These are phyloP conservation scores for Arachis stenosperma DNA, from an alignment of 306 rosid genomes.

Conservation along the genomic window DNA sequence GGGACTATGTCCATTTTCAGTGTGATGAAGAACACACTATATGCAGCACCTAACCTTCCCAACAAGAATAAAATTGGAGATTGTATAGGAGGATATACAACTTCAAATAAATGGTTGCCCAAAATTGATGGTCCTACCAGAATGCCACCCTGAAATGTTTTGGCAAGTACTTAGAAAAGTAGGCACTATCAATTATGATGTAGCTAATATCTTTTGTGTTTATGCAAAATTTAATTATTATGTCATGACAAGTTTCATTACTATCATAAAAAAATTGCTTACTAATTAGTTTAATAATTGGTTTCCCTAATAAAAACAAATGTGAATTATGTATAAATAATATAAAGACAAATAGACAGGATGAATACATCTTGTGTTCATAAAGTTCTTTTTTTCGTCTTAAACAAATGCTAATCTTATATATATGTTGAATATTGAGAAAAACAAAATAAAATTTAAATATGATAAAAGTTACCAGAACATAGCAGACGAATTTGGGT, in stretches of 20 bases:
- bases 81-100: conserved; percentile 28
- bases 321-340: too few species aligned
- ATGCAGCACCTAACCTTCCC: not conserved
- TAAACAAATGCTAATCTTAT: too few species aligned
- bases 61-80: not conserved
- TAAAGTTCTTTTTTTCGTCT: too few species aligned
- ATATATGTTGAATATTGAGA: too few species aligned
- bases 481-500: conserved; percentile 51
- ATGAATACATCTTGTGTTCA: too few species aligned
- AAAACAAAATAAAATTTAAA: not conserved
- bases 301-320: too few species aligned
- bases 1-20: conserved; percentile 29
- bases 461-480: conserved; percentile 41
- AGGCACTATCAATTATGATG: not conserved
- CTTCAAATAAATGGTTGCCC: not conserved
- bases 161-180: not conserved
- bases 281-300: too few species aligned
- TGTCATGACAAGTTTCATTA: too few species aligned
- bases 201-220: too few species aligned
- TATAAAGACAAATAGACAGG: too few species aligned
- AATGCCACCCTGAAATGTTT: conserved; percentile 44
- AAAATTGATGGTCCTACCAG: conserved; percentile 42
- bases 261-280: too few species aligned
- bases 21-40: conserved; percentile 29
- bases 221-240: too few species aligned